These are phyloP conservation scores for Zygoascus meyerae DNA, from an alignment of 1,139 yeast species.

Conservation along the genomic window DNA sequence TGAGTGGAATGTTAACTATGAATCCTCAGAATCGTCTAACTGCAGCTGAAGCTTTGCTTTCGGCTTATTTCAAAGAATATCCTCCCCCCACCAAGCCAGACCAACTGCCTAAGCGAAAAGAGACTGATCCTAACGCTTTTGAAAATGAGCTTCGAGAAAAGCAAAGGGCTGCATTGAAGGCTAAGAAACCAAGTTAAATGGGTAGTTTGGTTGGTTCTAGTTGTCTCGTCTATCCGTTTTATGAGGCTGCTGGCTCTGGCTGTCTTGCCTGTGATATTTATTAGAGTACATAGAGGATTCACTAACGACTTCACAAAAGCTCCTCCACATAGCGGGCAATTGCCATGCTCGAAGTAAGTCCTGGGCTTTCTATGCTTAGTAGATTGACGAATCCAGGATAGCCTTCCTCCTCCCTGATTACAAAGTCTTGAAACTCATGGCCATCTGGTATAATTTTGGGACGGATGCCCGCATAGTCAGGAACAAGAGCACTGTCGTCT, in stretches of 20 bases:
- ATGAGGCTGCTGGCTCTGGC: too few species aligned
- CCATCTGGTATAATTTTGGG: slow-evolving; percentile 57
- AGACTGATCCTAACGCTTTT: slow-evolving; percentile 20
- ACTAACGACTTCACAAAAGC: slow-evolving; percentile 29
- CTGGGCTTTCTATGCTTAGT: slow-evolving; percentile 86
- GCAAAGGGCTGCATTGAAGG: slow-evolving; percentile 24
- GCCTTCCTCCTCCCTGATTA: slow-evolving; percentile 58
- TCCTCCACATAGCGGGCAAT: slow-evolving; percentile 65
- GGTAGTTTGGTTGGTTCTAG: background rate
- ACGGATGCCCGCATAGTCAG: slow-evolving; percentile 76
- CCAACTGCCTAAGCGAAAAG: slow-evolving; percentile 51
- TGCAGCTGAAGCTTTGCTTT: slow-evolving; percentile 58
- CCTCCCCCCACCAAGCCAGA: slow-evolving; percentile 77
- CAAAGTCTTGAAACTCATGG: slow-evolving; percentile 60
- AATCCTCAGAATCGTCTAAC: slow-evolving; percentile 73
- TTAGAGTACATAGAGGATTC: background rate
- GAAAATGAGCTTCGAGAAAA: slow-evolving; percentile 22
- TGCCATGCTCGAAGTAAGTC: slow-evolving; percentile 75
- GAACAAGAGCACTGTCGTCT: slow-evolving; percentile 46
- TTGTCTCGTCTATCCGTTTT: too few species aligned
- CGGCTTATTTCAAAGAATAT: slow-evolving; percentile 62
- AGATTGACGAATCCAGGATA: slow-evolving; percentile 76
- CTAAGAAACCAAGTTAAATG: slow-evolving; percentile 9
- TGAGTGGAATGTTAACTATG: slow-evolving; percentile 67
- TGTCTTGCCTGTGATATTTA: background rate